phyloP scores from a whole-genome alignment of 768 basidiomycete species.

The Mrakia blollopis region DNA sequence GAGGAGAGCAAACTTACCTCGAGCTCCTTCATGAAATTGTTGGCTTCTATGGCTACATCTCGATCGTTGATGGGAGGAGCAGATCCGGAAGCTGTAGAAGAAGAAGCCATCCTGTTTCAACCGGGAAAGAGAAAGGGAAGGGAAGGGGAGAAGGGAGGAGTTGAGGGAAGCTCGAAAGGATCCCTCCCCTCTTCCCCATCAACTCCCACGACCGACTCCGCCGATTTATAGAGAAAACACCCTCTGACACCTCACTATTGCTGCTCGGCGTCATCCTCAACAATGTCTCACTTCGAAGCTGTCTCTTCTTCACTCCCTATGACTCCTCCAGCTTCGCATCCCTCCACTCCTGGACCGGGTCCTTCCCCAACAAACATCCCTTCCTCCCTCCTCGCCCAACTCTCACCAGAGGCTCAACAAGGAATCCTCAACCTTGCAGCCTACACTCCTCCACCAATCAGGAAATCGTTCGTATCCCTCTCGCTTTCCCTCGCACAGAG shows the following conservation, averaged over 20 bases:
- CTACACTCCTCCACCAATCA: not conserved
- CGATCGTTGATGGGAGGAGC: constrained; percentile 14
- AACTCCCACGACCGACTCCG: too few species aligned
- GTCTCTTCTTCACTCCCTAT: not conserved
- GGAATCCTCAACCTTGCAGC: constrained; percentile 10
- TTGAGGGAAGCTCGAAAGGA: not conserved
- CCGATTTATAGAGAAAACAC: not conserved
- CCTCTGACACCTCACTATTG: not conserved
- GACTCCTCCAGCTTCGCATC: constrained; percentile 2
- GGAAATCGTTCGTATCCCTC: not conserved
- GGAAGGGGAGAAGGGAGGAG: not conserved
- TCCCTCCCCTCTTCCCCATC: not conserved
- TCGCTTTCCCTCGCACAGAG: not conserved
- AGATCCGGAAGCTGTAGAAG: not conserved
- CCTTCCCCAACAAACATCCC: constrained; percentile 1
- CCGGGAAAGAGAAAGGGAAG: not conserved
- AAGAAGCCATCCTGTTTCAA: not conserved
- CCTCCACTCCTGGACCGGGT: not conserved
- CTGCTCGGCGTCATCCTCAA: not conserved
- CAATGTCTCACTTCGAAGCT: not conserved
- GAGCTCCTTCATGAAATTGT: constrained; percentile 33
- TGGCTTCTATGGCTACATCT: constrained; percentile 30
- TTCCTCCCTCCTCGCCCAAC: not conserved
- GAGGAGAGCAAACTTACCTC: constrained; percentile 11
- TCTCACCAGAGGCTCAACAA: constrained; percentile 6